These are phyloP conservation scores for Aspergillus spinulosporus DNA, from an alignment of 2,329 filamentous ascomycete genomes.

Conservation along the genomic window DNA sequence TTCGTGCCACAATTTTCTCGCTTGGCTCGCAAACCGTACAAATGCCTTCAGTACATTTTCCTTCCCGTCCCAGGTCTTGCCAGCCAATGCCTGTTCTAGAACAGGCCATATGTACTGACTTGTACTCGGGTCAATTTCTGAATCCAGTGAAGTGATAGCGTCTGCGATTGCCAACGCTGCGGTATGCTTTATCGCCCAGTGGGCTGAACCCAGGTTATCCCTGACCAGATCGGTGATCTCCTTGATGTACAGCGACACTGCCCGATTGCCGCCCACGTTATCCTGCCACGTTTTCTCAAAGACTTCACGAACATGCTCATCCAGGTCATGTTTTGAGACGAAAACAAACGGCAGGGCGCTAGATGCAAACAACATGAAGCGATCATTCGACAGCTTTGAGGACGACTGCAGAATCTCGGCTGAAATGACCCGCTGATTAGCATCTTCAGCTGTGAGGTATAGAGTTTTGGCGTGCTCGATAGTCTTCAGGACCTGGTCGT, in stretches of 20 bases:
- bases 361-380: conserved; percentile 74
- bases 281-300: conserved; percentile 87
- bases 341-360: conserved; percentile 84
- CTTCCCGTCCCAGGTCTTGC: conserved; percentile 93
- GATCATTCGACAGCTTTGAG: conserved; percentile 83
- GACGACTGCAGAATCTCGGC: conserved; percentile 79
- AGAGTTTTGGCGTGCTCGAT: conserved; percentile 62
- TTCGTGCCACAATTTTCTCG: conserved; percentile 60
- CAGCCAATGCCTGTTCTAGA: conserved; percentile 74
- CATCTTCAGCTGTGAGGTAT: conserved; percentile 81
- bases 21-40: conserved; percentile 71
- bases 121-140: conserved; percentile 58
- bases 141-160: conserved; percentile 63
- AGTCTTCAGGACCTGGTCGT: conserved; percentile 58
- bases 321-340: conserved; percentile 79
- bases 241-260: conserved; percentile 76
- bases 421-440: conserved; percentile 69
- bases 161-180: conserved; percentile 78
- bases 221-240: conserved; percentile 75
- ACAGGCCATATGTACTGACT: conserved; percentile 74
- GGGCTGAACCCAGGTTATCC: conserved; percentile 70
- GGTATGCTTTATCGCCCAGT: conserved; percentile 89
- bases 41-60: conserved; percentile 79
- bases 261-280: conserved; percentile 80
- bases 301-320: conserved; percentile 75